phyloP scores from a whole-genome alignment of 768 basidiomycete species.

The Hemileccinum rubropunctum region DNA sequence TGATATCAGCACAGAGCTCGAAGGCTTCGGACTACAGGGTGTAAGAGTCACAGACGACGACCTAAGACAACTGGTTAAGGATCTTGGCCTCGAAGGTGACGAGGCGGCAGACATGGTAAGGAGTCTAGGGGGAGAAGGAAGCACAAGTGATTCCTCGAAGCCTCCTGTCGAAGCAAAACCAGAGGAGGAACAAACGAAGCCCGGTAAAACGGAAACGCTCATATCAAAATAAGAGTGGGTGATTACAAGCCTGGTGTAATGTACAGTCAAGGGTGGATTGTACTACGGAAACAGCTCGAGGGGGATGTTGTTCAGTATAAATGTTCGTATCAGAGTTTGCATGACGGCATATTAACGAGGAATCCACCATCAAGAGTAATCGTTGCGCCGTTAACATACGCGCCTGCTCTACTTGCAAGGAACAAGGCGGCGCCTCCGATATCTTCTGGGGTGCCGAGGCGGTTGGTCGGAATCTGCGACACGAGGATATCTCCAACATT shows the following conservation, averaged over 20 bases:
- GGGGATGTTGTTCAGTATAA: neutral
- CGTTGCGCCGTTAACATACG: conserved; percentile 63
- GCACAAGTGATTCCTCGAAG: conserved; percentile 10
- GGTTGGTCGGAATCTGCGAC: conserved; percentile 43
- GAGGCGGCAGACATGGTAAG: conserved; percentile 76
- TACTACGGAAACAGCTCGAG: neutral
- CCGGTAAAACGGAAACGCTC: neutral
- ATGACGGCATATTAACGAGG: conserved; percentile 39
- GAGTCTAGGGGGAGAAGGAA: conserved; percentile 44
- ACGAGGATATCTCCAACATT: conserved; percentile 43
- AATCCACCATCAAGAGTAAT: conserved; percentile 61
- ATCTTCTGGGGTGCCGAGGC: conserved; percentile 64
- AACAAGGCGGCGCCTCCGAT: conserved; percentile 62
- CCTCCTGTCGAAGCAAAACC: conserved; percentile 7
- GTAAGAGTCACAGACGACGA: conserved; percentile 78
- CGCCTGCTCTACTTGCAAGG: conserved; percentile 56
- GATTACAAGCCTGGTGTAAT: conserved; percentile 5
- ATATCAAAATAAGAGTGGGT: conserved; percentile 2
- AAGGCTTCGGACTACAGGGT: conserved; percentile 71
- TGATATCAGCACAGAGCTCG: conserved; percentile 66
- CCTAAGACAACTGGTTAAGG: conserved; percentile 62
- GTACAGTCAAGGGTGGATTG: neutral
- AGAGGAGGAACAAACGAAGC: conserved; percentile 2
- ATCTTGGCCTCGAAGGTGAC: conserved; percentile 72
- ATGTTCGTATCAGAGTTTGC: conserved; percentile 28